These are phyloP conservation scores for Candida boidinii DNA, from an alignment of 805 yeast genomes.

Conservation along the genomic window DNA sequence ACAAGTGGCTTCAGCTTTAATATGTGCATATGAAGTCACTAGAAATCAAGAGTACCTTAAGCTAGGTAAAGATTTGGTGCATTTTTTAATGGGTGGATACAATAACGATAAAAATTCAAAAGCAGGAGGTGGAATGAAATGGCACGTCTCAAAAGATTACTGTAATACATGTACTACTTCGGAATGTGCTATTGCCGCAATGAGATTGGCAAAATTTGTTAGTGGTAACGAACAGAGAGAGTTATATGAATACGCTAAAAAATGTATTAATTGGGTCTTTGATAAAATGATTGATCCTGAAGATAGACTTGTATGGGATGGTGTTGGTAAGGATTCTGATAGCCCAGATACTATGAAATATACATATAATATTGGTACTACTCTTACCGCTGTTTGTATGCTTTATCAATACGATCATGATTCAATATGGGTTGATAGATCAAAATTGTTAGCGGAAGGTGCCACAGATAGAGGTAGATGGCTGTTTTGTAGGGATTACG, in stretches of 20 bases:
- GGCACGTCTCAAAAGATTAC: slow-evolving; percentile 57
- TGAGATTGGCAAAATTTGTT: slow-evolving; percentile 44
- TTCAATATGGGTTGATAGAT: slow-evolving; percentile 38
- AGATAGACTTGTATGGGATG: slow-evolving; percentile 54
- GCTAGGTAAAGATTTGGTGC: slow-evolving; percentile 46
- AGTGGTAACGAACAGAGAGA: slow-evolving; percentile 33
- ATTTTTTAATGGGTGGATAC: slow-evolving; percentile 62
- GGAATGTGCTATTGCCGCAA: slow-evolving; percentile 55
- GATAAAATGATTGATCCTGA: slow-evolving; percentile 39
- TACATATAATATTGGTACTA: slow-evolving; percentile 63
- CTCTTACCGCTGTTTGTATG: slow-evolving; percentile 44
- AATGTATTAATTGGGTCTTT: slow-evolving; percentile 52
- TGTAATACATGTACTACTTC: slow-evolving; percentile 62
- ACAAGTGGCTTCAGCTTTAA: slow-evolving; percentile 56
- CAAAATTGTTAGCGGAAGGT: slow-evolving; percentile 46
- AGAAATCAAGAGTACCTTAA: slow-evolving; percentile 43
- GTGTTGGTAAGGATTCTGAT: slow-evolving; percentile 39
- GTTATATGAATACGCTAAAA: slow-evolving; percentile 52
- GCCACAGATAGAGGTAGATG: slow-evolving; percentile 47
- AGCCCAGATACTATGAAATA: slow-evolving; percentile 44
- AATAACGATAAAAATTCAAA: slow-evolving; percentile 31
- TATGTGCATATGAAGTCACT: slow-evolving; percentile 63
- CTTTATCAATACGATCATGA: slow-evolving; percentile 44
- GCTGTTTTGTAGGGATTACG: slow-evolving; percentile 57
- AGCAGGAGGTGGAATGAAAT: slow-evolving; percentile 52